Conservation (phyloP, 2,329 filamentous ascomycete genomes). For the Botryotinia narcissicola region DNA sequence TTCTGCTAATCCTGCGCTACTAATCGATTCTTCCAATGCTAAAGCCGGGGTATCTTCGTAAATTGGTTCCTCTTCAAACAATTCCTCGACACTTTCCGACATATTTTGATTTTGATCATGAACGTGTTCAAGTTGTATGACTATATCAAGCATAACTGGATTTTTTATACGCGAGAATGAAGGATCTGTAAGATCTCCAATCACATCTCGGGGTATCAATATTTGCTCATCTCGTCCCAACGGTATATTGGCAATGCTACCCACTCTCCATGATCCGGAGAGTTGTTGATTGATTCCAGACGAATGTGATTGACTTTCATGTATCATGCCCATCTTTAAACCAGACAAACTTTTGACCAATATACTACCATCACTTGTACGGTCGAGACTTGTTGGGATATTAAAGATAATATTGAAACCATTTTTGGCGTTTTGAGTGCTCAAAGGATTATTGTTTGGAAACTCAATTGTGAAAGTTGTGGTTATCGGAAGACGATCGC, state of each 20-base stretch:
- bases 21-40: conserved; percentile 23
- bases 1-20: conserved; percentile 32
- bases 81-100: conserved; percentile 27
- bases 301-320: conserved; percentile 50
- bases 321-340: conserved; percentile 64
- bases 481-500: conserved; percentile 66
- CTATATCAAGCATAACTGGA: conserved; percentile 67
- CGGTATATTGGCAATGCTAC: conserved; percentile 74
- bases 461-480: conserved; percentile 69
- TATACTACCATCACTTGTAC: conserved; percentile 46
- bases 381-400: conserved; percentile 46
- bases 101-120: conserved; percentile 26
- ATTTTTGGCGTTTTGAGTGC: conserved; percentile 12
- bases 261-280: conserved; percentile 64
- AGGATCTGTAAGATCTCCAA: conserved; percentile 75
- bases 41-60: conserved; percentile 20
- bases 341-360: conserved; percentile 54
- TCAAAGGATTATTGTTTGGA: conserved; percentile 45
- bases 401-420: conserved; percentile 45
- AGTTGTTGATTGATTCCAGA: conserved; percentile 38
- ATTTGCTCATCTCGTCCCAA: conserved; percentile 87
- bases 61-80: conserved; percentile 26
- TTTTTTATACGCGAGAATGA: conserved; percentile 80
- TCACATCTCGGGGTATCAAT: conserved; percentile 72
- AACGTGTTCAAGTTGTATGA: conserved; percentile 50